Conservation (phyloP, 495 filamentous ascomycete species). For the Penicillium canescens region DNA sequence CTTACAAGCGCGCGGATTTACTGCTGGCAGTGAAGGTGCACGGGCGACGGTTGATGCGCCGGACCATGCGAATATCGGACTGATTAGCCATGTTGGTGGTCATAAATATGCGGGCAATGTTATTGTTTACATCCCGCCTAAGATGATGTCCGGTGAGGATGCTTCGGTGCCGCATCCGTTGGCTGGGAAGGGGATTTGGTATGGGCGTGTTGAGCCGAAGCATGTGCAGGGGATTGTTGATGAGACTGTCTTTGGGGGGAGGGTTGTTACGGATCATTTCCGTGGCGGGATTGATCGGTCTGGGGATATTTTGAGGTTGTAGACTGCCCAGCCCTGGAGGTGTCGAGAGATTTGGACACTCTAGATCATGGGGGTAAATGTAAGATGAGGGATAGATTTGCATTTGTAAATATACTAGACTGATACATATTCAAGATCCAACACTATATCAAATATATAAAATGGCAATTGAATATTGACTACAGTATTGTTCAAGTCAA, state of each 20-base stretch:
- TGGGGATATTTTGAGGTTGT: constrained; percentile 41
- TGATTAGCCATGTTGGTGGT: constrained; percentile 87
- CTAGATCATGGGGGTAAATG: background rate
- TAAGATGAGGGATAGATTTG: constrained; percentile 5
- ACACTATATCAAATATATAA: too few species aligned
- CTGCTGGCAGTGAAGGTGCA: constrained; percentile 6
- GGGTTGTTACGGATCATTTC: constrained; percentile 74
- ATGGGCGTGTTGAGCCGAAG: constrained; percentile 81
- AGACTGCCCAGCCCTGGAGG: background rate
- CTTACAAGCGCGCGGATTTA: constrained; percentile 38
- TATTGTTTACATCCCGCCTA: constrained; percentile 81
- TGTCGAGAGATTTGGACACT: too few species aligned
- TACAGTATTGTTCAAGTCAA: too few species aligned
- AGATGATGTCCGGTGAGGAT: constrained; percentile 25
- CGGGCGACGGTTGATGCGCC: constrained; percentile 25
- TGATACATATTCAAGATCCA: too few species aligned
- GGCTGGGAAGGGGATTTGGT: constrained; percentile 88
- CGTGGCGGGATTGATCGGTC: constrained; percentile 43
- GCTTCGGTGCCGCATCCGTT: constrained; percentile 47
- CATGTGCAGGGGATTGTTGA: constrained; percentile 84
- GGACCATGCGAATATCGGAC: constrained; percentile 58
- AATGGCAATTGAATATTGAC: too few species aligned
- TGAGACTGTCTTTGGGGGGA: constrained; percentile 75
- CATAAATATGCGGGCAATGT: constrained; percentile 95
- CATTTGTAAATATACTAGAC: background rate